A percentile compares a stretch with the other conserved stretches of the same genome.
These are phyloP conservation scores for Trametes villosa DNA, from an alignment of 768 basidiomycete genomes.

Conservation along the genomic window DNA sequence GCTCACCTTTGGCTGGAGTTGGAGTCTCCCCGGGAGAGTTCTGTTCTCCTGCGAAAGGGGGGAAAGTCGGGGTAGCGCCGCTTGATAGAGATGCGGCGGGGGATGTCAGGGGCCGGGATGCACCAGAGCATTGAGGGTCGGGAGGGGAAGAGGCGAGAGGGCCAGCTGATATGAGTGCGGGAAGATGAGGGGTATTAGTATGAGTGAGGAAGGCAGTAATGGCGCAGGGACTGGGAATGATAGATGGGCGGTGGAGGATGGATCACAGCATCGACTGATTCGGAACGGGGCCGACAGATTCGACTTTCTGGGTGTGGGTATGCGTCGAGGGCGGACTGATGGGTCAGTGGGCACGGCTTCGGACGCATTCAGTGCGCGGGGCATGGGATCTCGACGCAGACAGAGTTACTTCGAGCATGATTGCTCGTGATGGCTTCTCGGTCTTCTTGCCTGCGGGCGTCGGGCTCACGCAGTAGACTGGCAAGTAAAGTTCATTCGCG, in stretches of 20 bases:
- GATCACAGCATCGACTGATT: slow-evolving; percentile 18
- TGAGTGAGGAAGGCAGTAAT: slow-evolving; percentile 4
- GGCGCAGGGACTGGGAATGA: slow-evolving; percentile 8
- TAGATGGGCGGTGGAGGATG: slow-evolving; percentile 9
- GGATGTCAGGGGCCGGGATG: slow-evolving; percentile 5
- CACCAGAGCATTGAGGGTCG: slow-evolving; percentile 14
- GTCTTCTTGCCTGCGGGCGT: too few relatives aligned
- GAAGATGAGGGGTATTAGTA: slow-evolving; percentile 13
- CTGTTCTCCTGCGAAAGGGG: not conserved
- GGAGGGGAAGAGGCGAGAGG: not conserved
- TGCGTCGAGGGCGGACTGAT: not conserved
- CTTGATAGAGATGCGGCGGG: slow-evolving; percentile 14
- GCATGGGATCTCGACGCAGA: too few relatives aligned
- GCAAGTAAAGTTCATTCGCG: too few relatives aligned
- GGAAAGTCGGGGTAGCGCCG: slow-evolving; percentile 14
- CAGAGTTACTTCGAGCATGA: too few relatives aligned
- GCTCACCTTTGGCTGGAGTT: slow-evolving; percentile 15
- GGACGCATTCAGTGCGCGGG: too few relatives aligned
- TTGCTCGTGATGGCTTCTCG: too few relatives aligned
- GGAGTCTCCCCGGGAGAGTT: slow-evolving; percentile 12
- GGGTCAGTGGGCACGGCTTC: not conserved
- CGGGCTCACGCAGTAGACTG: too few relatives aligned
- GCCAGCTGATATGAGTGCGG: slow-evolving; percentile 20
- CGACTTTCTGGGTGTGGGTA: not conserved
- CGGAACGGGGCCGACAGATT: slow-evolving; percentile 2